Evolutionary conservation across 768 basidiomycete species (phyloP), one percentile per base, ranked within the genome.

Genomic region (Candolleomyces eurysporus): DNA sequence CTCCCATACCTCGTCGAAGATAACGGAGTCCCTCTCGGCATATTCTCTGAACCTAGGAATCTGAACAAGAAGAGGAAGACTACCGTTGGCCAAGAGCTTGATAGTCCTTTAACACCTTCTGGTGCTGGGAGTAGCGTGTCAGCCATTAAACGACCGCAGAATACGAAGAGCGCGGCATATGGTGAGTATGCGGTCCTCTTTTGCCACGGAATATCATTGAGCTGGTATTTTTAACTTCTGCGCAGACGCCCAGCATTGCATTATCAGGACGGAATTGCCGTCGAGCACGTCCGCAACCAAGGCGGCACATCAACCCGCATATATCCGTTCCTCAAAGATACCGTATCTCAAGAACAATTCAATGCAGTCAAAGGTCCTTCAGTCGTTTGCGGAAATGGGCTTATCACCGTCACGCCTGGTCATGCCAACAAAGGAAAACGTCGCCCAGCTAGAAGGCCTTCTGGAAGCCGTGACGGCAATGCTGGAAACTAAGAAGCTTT

Each of bases 371-470:
- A 93, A 94, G 69, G 85, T 98, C 66, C 80, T 86, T 9, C 87
- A 89, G 61, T 82, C 89, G 14, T 81, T 98, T 16, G 71, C 80
- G 7, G 95, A 98, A 73, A 80, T 96, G 11, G 88, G 89, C 14
- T 76, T 97, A 11, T 82, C 82, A 16, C 79, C 86, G 59, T 82
- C 82, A 16, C 86, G 90, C 11, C 82, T 99, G 54, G 91, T 96
- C 62, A 98, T 98, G 94, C 97, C 97, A 17, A 98, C 97, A 2
- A 82, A 87, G 43, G 87, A 88, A 26, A 97, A 94, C 64, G 80
- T 88, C 57, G 79, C 82, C 57, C 84, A 84, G 65, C 78, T 95
- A 19, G 94, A 97, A 63, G 77, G 79, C 14, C 73, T 98, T 16
- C 68, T 96, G 49, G 87, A 89, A 5, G 86, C 90, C 3, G 84